Conservation (phyloP, 768 basidiomycete genomes). For the Mycena vitilis region DNA sequence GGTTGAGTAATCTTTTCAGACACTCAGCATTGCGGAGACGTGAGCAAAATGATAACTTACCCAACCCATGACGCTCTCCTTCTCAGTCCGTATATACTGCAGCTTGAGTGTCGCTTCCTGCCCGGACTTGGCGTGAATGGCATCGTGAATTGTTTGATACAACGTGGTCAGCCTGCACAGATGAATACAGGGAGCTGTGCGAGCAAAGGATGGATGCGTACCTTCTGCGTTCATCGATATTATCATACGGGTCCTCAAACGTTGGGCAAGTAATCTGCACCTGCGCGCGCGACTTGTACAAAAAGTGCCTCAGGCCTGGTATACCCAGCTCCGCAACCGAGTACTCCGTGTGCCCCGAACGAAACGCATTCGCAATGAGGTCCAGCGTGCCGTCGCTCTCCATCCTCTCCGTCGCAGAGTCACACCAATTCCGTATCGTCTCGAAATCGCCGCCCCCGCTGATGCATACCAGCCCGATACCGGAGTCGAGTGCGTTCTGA, state of each 20-base stretch:
- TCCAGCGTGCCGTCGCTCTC: constrained; percentile 67
- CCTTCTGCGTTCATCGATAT: constrained; percentile 69
- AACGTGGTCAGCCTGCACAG: constrained; percentile 77
- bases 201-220: constrained; percentile 41
- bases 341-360: constrained; percentile 68
- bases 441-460: constrained; percentile 89
- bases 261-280: constrained; percentile 90
- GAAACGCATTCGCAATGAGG: constrained; percentile 61
- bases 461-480: constrained; percentile 81
- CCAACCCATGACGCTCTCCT: constrained; percentile 95
- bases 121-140: constrained; percentile 90
- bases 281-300: constrained; percentile 91
- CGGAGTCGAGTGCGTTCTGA: constrained; percentile 42
- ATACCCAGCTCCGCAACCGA: constrained; percentile 82
- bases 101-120: constrained; percentile 85
- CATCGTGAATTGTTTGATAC: constrained; percentile 90
- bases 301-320: constrained; percentile 91
- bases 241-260: constrained; percentile 90
- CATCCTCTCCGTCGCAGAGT: constrained; percentile 76
- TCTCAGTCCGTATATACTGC: constrained; percentile 86
- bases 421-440: constrained; percentile 81
- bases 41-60: constrained; percentile 58
- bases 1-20: constrained; percentile 79
- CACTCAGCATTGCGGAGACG: background rate
- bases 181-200: background rate